phyloP scores from a whole-genome alignment of 2,329 filamentous ascomycete species.

The Ceratocystis albifundus region DNA sequence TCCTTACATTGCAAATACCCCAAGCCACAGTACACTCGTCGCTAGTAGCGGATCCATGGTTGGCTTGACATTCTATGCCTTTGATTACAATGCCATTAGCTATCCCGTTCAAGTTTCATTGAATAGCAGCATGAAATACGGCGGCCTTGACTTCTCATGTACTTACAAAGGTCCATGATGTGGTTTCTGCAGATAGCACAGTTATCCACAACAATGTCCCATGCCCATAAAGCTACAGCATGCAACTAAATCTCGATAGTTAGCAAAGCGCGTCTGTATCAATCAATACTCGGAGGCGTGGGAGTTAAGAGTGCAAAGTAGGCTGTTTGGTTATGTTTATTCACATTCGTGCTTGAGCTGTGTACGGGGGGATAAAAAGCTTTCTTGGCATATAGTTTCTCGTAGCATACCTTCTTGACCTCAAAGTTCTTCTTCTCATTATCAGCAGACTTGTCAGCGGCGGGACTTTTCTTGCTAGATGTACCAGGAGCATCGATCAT shows the following conservation, averaged over 20 bases:
- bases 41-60: slow-evolving; percentile 91
- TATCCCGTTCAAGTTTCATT: neutral
- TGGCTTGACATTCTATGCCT: slow-evolving; percentile 98
- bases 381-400: neutral
- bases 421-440: slow-evolving; percentile 92
- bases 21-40: slow-evolving; percentile 98
- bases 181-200: slow-evolving; percentile 98
- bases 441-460: slow-evolving; percentile 36
- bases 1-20: slow-evolving; percentile 92
- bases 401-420: slow-evolving; percentile 74
- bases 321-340: too few relatives aligned
- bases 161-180: slow-evolving; percentile 95
- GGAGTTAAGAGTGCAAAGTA: too few relatives aligned
- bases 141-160: neutral
- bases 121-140: too few relatives aligned
- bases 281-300: too few relatives aligned
- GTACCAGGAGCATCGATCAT: slow-evolving; percentile 75
- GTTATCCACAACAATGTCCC: slow-evolving; percentile 99
- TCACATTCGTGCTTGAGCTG: too few relatives aligned
- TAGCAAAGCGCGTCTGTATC: neutral
- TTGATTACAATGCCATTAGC: slow-evolving; percentile 13
- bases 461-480: slow-evolving; percentile 38
- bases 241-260: slow-evolving; percentile 31
- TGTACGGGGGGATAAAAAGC: too few relatives aligned
- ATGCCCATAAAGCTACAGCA: slow-evolving; percentile 93